phyloP scores from a whole-genome alignment of 306 rosid species.

The Quillaja saponaria region DNA sequence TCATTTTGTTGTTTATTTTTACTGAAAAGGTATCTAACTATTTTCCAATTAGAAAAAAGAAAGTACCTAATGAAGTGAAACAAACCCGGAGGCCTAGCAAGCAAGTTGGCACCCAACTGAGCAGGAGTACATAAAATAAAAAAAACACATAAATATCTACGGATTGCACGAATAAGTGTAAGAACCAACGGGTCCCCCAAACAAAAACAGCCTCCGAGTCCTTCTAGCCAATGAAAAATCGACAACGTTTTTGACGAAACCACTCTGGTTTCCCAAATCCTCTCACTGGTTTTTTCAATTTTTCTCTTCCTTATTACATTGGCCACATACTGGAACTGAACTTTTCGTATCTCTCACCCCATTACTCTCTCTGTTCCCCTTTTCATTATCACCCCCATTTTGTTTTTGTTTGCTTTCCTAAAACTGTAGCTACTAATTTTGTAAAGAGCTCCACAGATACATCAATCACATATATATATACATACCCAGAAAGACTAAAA shows the following conservation, averaged over 20 bases:
- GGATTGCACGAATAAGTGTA: background rate
- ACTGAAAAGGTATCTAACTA: too few species aligned
- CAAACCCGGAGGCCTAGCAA: too few species aligned
- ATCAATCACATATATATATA: too few species aligned
- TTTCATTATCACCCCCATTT: background rate
- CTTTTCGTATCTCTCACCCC: background rate
- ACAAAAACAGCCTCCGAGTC: conserved; percentile 10
- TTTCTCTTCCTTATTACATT: conserved; percentile 4
- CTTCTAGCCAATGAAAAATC: conserved; percentile 36
- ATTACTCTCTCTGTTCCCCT: background rate
- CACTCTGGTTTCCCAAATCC: conserved; percentile 43
- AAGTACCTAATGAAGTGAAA: too few species aligned
- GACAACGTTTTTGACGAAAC: conserved; percentile 69
- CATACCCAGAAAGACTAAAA: too few species aligned
- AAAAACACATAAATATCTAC: too few species aligned
- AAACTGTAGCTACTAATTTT: too few species aligned
- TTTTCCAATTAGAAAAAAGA: too few species aligned
- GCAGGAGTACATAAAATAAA: too few species aligned
- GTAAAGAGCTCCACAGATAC: too few species aligned
- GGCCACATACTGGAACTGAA: background rate
- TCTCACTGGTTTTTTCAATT: background rate
- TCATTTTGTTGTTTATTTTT: too few species aligned
- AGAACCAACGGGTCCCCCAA: conserved; percentile 6
- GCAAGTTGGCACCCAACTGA: too few species aligned
- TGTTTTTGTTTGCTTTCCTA: background rate